Conservation (phyloP, 164 flowering plant genomes). For the Liriodendron chinense region DNA sequence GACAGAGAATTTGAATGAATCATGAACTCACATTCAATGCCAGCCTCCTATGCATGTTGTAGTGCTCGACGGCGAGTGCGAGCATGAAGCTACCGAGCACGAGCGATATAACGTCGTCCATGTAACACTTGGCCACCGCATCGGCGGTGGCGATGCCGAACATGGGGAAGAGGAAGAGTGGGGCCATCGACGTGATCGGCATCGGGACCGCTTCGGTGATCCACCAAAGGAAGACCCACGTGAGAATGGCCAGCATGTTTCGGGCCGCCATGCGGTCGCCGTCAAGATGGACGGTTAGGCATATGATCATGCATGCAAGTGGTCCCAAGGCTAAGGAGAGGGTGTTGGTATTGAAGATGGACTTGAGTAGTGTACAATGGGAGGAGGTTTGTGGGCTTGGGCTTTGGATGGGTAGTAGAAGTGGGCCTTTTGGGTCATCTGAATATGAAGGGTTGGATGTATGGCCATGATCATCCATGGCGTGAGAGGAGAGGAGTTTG, state of each 20-base stretch:
- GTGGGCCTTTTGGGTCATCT: constrained; percentile 48
- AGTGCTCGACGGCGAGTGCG: constrained; percentile 96
- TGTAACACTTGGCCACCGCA: constrained; percentile 67
- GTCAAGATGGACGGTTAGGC: constrained; percentile 41
- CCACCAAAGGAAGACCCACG: constrained; percentile 94
- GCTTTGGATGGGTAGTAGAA: constrained; percentile 50
- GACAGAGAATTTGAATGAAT: not conserved
- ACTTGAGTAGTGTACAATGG: constrained; percentile 22
- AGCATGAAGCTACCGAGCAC: constrained; percentile 88
- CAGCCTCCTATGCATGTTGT: constrained; percentile 69
- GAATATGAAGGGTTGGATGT: constrained; percentile 1
- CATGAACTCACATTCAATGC: constrained; percentile 70
- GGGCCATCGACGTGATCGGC: constrained; percentile 92
- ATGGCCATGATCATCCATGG: not conserved
- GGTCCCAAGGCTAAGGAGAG: constrained; percentile 64
- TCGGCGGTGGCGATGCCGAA: constrained; percentile 78
- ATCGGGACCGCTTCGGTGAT: constrained; percentile 89
- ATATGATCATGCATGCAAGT: constrained; percentile 40
- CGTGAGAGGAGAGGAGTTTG: not conserved
- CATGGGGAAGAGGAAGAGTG: constrained; percentile 85
- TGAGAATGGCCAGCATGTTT: constrained; percentile 68
- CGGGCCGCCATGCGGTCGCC: constrained; percentile 37
- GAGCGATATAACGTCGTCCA: constrained; percentile 84
- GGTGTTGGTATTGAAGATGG: constrained; percentile 44
- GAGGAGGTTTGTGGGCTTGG: constrained; percentile 21